These are phyloP conservation scores for Senna tora DNA, from an alignment of 306 rosid species.

Conservation along the genomic window DNA sequence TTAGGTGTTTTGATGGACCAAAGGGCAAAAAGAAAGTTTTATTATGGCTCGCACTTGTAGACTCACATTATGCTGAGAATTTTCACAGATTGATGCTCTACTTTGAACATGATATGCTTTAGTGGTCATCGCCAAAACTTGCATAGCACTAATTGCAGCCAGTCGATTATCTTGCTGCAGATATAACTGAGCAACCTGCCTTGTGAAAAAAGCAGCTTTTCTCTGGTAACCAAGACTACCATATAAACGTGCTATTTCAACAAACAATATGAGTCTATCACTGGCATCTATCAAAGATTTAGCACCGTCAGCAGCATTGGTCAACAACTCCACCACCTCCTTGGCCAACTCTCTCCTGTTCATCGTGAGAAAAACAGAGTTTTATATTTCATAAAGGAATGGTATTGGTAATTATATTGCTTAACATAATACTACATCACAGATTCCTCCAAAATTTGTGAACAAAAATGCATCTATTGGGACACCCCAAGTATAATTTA, in stretches of 20 bases:
- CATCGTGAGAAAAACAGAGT: conserved; percentile 29
- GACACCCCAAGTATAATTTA: conserved; percentile 18
- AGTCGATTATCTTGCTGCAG: conserved; percentile 88
- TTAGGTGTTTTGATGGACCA: too few species aligned
- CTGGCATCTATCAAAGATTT: conserved; percentile 94
- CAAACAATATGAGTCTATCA: conserved; percentile 79
- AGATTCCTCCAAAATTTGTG: conserved; percentile 9
- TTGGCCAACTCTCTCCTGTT: conserved; percentile 89
- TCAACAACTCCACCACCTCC: conserved; percentile 89
- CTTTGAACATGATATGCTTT: conserved; percentile 97
- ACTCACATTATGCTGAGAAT: conserved; percentile 66
- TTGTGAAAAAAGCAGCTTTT: conserved; percentile 93
- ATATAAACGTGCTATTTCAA: conserved; percentile 97
- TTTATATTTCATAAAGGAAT: conserved; percentile 21
- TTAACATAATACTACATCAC: conserved; percentile 9
- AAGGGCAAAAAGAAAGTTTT: too few species aligned
- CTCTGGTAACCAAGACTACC: conserved; percentile 93
- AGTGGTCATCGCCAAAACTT: conserved; percentile 96
- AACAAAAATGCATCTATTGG: not conserved
- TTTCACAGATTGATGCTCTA: conserved; percentile 64
- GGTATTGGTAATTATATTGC: conserved; percentile 20
- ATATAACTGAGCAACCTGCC: conserved; percentile 98
- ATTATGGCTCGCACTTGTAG: conserved; percentile 31
- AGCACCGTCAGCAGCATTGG: conserved; percentile 97
- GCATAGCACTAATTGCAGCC: conserved; percentile 99